Evolutionary conservation across 164 flowering plant species (phyloP), one percentile per base, ranked within the genome.

Genomic region (Brasenia schreberi): DNA sequence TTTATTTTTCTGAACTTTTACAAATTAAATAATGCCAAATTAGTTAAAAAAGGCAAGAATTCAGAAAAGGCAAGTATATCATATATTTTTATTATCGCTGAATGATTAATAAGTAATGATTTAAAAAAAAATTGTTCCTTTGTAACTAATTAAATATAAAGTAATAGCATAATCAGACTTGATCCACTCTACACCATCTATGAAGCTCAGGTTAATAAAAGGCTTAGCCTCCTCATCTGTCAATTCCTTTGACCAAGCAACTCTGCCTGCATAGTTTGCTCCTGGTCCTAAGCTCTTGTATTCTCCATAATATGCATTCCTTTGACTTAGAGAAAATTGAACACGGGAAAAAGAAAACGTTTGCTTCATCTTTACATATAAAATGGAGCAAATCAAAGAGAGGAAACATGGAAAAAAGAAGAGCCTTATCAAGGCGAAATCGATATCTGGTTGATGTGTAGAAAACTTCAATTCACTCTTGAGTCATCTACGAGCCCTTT

Each of bases 271-370:
- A 77, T 74, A 89, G 68, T 62, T 79, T 23, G 99, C 92, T 74
- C 97, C 99, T 65, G 87, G 87, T 42, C 99, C 97, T 10, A 81
- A 83, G 79, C 99, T 91, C 67, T 89, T 94, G 88, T 94, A 94
- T 69, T 94, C 96, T 71, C 99, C 99, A 71, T 91, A 91, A 69
- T 84, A 94, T 63, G 91, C 96, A 18, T 95, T 91, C 88, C 99
- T 94, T n/a, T n/a, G n/a, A n/a, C n/a, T 49, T 14, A 49, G 14
- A 49, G 16, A 49, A 14, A 49, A 49, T 9, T 14, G 16, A 49
- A 49, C 56, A 6, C 56, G 9, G 56, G 10, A 49, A 14, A 9
- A 9, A 49, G 56, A 9, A 9, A 49, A 33, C 39, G 56, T 9
- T 49, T 49, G 56, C 56, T 49, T 49, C 56, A 49, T 49, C 56